Evolutionary conservation across 306 rosid genomes (phyloP).

Genomic region (Dalbergia cochinchinensis): DNA sequence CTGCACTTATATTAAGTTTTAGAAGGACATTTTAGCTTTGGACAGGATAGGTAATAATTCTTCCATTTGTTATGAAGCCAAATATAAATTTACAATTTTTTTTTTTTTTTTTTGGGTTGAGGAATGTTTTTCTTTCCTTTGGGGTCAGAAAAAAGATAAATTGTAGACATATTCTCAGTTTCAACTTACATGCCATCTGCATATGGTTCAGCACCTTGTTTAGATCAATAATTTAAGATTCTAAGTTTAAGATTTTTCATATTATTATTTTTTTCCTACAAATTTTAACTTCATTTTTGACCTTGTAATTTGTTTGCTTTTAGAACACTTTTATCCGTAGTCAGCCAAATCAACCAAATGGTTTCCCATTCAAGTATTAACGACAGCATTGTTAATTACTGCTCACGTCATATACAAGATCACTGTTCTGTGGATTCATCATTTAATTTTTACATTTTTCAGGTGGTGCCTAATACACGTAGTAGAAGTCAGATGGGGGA

Average conservation of each 20-base stretch:
- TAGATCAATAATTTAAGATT: constrained; percentile 10
- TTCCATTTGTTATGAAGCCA: too few relatives aligned
- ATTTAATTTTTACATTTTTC: constrained; percentile 41
- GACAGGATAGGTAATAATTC: too few relatives aligned
- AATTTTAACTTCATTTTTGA: background rate
- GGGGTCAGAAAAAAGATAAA: background rate
- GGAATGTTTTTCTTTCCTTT: too few relatives aligned
- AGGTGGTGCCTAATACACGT: constrained; percentile 95
- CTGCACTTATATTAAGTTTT: too few relatives aligned
- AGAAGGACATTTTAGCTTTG: too few relatives aligned
- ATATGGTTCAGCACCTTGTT: constrained; percentile 4
- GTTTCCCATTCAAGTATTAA: background rate
- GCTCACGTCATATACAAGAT: background rate
- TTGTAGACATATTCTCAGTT: background rate
- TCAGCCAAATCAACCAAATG: background rate
- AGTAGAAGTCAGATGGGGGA: constrained; percentile 99
- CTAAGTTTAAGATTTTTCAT: background rate
- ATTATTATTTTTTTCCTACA: background rate
- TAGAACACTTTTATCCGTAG: background rate
- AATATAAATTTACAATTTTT: too few relatives aligned
- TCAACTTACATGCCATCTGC: background rate
- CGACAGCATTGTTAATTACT: background rate
- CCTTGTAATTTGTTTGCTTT: constrained; percentile 1
- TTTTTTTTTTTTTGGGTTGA: too few relatives aligned
- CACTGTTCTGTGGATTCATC: constrained; percentile 39